phyloP scores from a whole-genome alignment of 768 basidiomycete species.

The Pleurotus djamor region DNA sequence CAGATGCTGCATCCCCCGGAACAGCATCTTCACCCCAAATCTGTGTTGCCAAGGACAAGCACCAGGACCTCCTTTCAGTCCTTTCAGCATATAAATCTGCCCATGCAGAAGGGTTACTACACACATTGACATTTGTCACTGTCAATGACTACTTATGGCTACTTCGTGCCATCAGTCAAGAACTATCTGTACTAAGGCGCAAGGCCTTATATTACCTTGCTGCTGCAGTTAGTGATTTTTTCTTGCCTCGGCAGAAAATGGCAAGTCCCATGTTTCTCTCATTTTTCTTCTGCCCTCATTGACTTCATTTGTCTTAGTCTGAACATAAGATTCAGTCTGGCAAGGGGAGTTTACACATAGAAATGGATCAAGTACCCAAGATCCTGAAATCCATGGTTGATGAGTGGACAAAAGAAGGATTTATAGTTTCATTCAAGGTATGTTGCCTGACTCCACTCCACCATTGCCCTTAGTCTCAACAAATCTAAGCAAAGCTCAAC shows the following conservation, averaged over 20 bases:
- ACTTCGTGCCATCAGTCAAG: slow-evolving; percentile 77
- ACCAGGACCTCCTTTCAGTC: slow-evolving; percentile 65
- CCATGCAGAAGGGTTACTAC: slow-evolving; percentile 69
- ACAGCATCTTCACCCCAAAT: slow-evolving; percentile 41
- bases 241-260: slow-evolving; percentile 88
- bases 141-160: slow-evolving; percentile 97
- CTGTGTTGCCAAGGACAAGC: slow-evolving; percentile 64
- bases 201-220: slow-evolving; percentile 94
- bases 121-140: slow-evolving; percentile 88
- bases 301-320: slow-evolving; percentile 47
- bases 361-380: slow-evolving; percentile 99
- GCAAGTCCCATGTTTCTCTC: slow-evolving; percentile 43
- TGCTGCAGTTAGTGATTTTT: slow-evolving; percentile 98
- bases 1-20: slow-evolving; percentile 12
- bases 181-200: slow-evolving; percentile 67
- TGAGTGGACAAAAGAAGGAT: slow-evolving; percentile 91
- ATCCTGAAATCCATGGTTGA: slow-evolving; percentile 90
- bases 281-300: background rate
- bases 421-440: slow-evolving; percentile 97
- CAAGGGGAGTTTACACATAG: slow-evolving; percentile 88
- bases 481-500: background rate
- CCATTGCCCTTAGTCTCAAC: background rate
- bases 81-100: slow-evolving; percentile 80
- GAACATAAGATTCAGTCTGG: slow-evolving; percentile 99
- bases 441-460: background rate